A percentile compares a stretch with the other conserved stretches of the same genome.
Conservation (phyloP, 352 stramenopile genomes). For the Phytophthora sp. region DNA sequence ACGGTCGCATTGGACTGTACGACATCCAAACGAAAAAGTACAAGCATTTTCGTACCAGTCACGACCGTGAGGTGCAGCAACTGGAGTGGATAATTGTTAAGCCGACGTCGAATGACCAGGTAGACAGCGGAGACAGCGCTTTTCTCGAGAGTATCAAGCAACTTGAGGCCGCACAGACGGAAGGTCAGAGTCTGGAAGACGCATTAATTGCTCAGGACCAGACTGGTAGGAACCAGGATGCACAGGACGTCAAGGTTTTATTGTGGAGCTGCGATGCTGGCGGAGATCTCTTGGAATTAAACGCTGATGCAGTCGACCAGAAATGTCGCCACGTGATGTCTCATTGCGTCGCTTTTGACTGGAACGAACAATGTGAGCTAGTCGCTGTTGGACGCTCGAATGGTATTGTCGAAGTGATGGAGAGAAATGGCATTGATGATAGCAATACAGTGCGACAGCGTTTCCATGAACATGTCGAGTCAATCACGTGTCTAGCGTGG, state of each 20-base stretch:
- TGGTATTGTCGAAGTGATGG: constrained; percentile 54
- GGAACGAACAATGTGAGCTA: constrained; percentile 27
- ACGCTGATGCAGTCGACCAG: constrained; percentile 36
- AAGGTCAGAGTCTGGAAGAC: constrained; percentile 57
- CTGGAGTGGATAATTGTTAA: constrained; percentile 52
- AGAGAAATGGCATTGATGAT: not conserved
- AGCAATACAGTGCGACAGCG: constrained; percentile 8
- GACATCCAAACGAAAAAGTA: constrained; percentile 61
- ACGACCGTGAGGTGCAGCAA: constrained; percentile 46
- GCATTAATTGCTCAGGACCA: constrained; percentile 46
- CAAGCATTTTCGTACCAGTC: constrained; percentile 51
- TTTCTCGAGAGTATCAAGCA: constrained; percentile 60
- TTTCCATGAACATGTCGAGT: constrained; percentile 66
- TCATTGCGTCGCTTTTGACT: constrained; percentile 37
- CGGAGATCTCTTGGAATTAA: constrained; percentile 46
- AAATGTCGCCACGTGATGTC: constrained; percentile 31
- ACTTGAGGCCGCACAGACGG: constrained; percentile 54
- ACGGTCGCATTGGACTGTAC: constrained; percentile 67
- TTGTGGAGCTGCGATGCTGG: constrained; percentile 60
- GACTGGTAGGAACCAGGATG: not conserved
- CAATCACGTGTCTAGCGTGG: constrained; percentile 54
- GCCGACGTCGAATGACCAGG: not conserved
- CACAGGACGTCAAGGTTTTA: constrained; percentile 36
- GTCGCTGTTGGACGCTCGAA: constrained; percentile 50
- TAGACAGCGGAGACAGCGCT: not conserved